Evolutionary conservation across 352 stramenopile species (phyloP), one percentile per base, ranked within the genome.

Genomic region (Globisporangium heterothallicum): DNA sequence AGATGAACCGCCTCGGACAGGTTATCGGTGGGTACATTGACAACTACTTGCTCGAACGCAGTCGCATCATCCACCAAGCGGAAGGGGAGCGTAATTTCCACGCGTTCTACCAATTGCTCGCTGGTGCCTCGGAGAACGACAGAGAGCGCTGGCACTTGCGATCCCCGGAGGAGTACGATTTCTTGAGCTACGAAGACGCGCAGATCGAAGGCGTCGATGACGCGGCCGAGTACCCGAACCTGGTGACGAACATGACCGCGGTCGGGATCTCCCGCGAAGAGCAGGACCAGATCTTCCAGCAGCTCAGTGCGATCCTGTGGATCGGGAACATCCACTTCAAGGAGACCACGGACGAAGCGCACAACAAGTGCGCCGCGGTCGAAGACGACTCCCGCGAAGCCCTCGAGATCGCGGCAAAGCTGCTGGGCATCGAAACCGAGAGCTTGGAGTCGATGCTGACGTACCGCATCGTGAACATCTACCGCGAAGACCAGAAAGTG

Each of bases 41-140:
- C 64, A 90, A 90, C 54, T 97, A 97, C 68, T 66, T 97, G 43
- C 72, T 97, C n/a, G 91, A 97, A 61, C 92, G 94, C 55, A 92
- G 77, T 44, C 84, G 91, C 42, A 79, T 97, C 52, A 87, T 93
- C 49, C 68, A 78, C 55, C 89, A 97, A 40, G 73, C 83, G 9
- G 73, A 84, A 7, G 84, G 80, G 47, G 91, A 97, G 67, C 85
- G 91, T 51, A 97, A 97, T 66, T 97, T 96, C 66, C 91, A 97
- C 72, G 62, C 89, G 18, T 97, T 97, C 65, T 97, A 97, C 71
- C 87, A 97, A 69, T 61, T 97, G 32, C 70, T 96, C 34, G 70
- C 81, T 0, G 86, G 82, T 35, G 84, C 77, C 22, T 78, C 59
- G 6, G 61, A 72, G 6, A 58, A 62, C 3, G 75, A 91, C 24